A percentile compares a stretch with the other conserved stretches of the same genome.
Evolutionary conservation across 371 early-diverging fungal genomes (phyloP).

Genomic region (Massospora cicadina): DNA sequence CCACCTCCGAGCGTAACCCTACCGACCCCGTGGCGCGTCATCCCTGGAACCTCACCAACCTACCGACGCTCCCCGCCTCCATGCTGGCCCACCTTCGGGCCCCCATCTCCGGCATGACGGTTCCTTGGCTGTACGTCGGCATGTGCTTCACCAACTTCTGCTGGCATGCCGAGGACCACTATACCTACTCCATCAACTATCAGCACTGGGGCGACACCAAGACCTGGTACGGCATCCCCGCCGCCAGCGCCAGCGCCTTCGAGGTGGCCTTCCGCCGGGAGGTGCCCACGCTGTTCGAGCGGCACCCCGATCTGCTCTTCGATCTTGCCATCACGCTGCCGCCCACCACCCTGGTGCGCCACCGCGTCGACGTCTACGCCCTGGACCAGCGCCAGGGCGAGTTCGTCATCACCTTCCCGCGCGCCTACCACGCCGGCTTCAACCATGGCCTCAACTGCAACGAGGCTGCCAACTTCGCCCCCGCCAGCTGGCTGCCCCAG

Average conservation of each 20-base stretch:
- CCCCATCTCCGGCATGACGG: slow-evolving; percentile 77
- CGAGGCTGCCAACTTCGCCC: slow-evolving; percentile 93
- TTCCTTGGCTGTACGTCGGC: slow-evolving; percentile 92
- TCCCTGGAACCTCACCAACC: slow-evolving; percentile 77
- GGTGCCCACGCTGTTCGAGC: slow-evolving; percentile 74
- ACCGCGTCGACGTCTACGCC: slow-evolving; percentile 52
- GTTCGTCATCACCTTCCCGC: slow-evolving; percentile 86
- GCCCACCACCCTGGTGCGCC: slow-evolving; percentile 45
- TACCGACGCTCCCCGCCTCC: slow-evolving; percentile 58
- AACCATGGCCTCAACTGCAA: slow-evolving; percentile 93
- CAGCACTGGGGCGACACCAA: slow-evolving; percentile 91
- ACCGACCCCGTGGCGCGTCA: slow-evolving; percentile 32
- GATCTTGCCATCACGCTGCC: slow-evolving; percentile 80
- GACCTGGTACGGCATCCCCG: slow-evolving; percentile 93
- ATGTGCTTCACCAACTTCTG: slow-evolving; percentile 91
- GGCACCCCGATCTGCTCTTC: slow-evolving; percentile 77
- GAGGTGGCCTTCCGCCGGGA: slow-evolving; percentile 61
- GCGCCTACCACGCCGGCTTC: slow-evolving; percentile 89
- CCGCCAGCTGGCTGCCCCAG: slow-evolving; percentile 72
- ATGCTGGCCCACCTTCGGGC: slow-evolving; percentile 68
- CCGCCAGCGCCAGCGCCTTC: slow-evolving; percentile 53
- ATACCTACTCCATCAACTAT: slow-evolving; percentile 88
- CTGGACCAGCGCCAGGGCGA: slow-evolving; percentile 84
- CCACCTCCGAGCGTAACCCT: slow-evolving; percentile 36
- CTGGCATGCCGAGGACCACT: slow-evolving; percentile 96